Evolutionary conservation across 2,329 filamentous ascomycete species (phyloP), one percentile per base, ranked within the genome.

Genomic region (Zarea fungicola): DNA sequence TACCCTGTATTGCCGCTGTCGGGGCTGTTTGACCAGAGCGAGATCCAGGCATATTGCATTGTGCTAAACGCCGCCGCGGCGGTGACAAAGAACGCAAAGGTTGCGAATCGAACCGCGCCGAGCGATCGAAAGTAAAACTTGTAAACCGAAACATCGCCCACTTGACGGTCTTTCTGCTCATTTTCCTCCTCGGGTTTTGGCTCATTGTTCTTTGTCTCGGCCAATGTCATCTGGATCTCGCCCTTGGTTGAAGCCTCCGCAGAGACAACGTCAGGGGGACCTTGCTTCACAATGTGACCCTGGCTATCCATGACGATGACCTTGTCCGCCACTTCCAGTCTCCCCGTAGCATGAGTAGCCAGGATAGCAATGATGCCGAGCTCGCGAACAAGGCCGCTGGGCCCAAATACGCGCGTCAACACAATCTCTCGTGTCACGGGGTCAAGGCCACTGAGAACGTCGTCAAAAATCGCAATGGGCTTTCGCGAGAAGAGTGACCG

Each of bases 261-360:
- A n/a, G n/a, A n/a, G 3, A 26, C 5, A n/a, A 22, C 5, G 6
- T 28, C 42, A 2, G 42, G 42, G 0, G 56, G 62, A 3, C 63
- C 63, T 48, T 76, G 68, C 25, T 76, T 71, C 1, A 67, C 50
- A 14, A 76, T 55, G 2, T 55, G 62, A 0, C 73, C 71, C 3
- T 67, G 59, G 9, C 53, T 52, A 2, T 65, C 64, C 1, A 78
- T 63, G 0, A 66, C 69, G 44, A 77, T 64, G 7, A 78, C 65
- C 31, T 71, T 65, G 37, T 76, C 67, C 2, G 72, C 69, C 1
- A 61, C 58, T 0, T 70, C 67, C 1, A 76, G 55, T 3, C 56
- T 54, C 11, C 39, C 25, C 59, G 63, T 54, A n/a, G 62, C 56
- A 32, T 68, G 66, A 0, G 67, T 70, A 5, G 65, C 60, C 6